Conservation (phyloP, 129 eudicot species). For the Artemisia argyi region DNA sequence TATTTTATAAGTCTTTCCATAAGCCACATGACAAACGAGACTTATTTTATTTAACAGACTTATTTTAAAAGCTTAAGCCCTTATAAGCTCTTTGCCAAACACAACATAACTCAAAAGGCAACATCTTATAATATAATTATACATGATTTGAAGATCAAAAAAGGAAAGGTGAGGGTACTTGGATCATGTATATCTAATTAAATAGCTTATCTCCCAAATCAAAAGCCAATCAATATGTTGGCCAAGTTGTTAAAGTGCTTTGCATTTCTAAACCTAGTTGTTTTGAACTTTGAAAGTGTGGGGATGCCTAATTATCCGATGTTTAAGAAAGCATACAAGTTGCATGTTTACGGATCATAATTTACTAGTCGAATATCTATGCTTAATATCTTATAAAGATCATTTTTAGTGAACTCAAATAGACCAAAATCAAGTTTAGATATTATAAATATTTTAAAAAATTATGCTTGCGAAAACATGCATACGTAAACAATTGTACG, state of each 20-base stretch:
- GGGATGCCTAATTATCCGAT: slow-evolving; percentile 5
- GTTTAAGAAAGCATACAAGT: slow-evolving; percentile 18
- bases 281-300: slow-evolving; percentile 14
- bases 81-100: too few species aligned
- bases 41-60: too few species aligned
- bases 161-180: slow-evolving; percentile 21
- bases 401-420: background rate
- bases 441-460: slow-evolving; percentile 3
- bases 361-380: too few species aligned
- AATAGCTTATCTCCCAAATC: slow-evolving; percentile 20
- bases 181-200: slow-evolving; percentile 24
- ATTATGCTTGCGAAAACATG: slow-evolving; percentile 4
- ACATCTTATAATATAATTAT: too few species aligned
- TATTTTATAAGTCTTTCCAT: too few species aligned
- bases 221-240: slow-evolving; percentile 29
- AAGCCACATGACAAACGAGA: too few species aligned
- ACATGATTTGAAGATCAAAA: slow-evolving; percentile 15
- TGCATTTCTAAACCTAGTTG: slow-evolving; percentile 21
- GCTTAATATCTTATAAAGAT: too few species aligned
- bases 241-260: slow-evolving; percentile 33
- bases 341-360: background rate
- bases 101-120: too few species aligned
- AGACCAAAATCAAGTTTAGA: background rate
- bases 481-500: slow-evolving; percentile 8
- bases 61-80: too few species aligned